A percentile compares a stretch with the other conserved stretches of the same genome.
phyloP scores from a whole-genome alignment of 345 rosid genomes.

The Camelina hispida region DNA sequence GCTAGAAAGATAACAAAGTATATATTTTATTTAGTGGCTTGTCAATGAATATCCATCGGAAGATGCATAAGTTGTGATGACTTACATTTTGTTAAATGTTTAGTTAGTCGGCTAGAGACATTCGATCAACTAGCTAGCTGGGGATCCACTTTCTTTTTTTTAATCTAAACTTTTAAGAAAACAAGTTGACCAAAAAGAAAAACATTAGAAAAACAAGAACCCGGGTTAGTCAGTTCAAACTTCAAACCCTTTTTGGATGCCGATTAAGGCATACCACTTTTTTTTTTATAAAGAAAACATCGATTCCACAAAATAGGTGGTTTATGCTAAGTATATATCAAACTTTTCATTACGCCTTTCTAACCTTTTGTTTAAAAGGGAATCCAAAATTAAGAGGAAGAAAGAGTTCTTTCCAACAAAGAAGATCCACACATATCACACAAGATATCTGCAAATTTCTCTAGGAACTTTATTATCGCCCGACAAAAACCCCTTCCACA shows the following conservation, averaged over 20 bases:
- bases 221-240: not conserved
- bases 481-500: not conserved
- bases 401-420: not conserved
- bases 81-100: not conserved
- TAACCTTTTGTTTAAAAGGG: not conserved
- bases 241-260: not conserved
- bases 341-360: not conserved
- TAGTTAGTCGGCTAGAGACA: not conserved
- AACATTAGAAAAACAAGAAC: not conserved
- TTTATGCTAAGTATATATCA: slow-evolving; percentile 41
- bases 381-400: not conserved
- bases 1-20: not conserved
- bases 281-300: slow-evolving; percentile 3
- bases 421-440: not conserved
- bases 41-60: not conserved
- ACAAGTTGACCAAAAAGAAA: not conserved
- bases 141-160: not conserved
- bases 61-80: not conserved
- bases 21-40: not conserved
- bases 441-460: not conserved
- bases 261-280: not conserved
- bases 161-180: too few species aligned
- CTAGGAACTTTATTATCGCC: not conserved
- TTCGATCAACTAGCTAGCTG: slow-evolving; percentile 8
- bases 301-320: slow-evolving; percentile 1